Conservation (phyloP, 2,329 filamentous ascomycete genomes). For the Diaporthe sp. region DNA sequence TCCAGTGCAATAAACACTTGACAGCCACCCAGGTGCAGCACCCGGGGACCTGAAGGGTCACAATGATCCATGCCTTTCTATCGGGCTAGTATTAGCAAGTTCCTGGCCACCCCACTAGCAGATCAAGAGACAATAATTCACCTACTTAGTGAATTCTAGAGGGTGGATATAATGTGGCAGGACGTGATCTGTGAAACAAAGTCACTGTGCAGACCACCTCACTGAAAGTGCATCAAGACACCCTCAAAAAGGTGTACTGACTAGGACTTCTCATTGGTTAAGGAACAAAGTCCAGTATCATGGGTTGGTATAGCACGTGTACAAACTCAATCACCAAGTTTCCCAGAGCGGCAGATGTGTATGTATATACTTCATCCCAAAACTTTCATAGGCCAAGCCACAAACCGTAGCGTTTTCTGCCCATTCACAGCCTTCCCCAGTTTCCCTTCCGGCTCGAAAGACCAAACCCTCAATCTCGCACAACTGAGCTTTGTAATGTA, state of each 20-base stretch:
- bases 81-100: too few relatives aligned
- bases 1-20: not conserved
- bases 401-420: not conserved
- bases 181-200: not conserved
- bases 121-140: not conserved
- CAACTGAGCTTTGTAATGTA: not conserved
- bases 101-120: too few relatives aligned
- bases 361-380: not conserved
- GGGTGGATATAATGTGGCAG: not conserved
- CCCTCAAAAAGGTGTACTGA: too few relatives aligned
- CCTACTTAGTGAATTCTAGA: not conserved
- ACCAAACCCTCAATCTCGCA: not conserved
- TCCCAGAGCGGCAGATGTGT: not conserved
- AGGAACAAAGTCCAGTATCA: not conserved
- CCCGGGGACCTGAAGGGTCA: not conserved
- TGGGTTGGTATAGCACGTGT: not conserved
- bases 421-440: too few relatives aligned
- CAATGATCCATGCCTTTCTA: not conserved
- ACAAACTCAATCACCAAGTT: not conserved
- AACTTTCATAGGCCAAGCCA: too few relatives aligned
- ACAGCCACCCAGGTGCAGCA: not conserved
- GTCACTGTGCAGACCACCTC: not conserved
- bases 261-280: not conserved
- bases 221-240: too few relatives aligned
- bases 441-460: not conserved